Base-by-base conservation (phyloP, 305 asterid genomes). In the Fraxinus paxiana region DNA sequence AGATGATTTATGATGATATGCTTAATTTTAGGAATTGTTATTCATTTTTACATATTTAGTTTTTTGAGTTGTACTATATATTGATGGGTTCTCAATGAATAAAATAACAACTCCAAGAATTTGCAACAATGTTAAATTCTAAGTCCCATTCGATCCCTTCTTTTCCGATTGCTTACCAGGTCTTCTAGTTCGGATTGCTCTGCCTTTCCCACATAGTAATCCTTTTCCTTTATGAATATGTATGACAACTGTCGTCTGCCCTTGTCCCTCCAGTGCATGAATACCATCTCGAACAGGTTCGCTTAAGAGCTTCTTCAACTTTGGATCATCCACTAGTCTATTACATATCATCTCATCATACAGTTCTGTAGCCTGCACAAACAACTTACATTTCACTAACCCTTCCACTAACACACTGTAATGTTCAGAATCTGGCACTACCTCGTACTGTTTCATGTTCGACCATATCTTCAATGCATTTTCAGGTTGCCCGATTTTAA, bases 401-500 rank as follows among this genome's bases (percentile, higher is more conserved):
- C 98, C 97, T 83, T 86, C 85, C 82, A 96, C 92, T 89, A 92
- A 75, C 61, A 88, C 24, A 73, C 78, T 24, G 41, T 89, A 92
- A 83, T 87, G 95, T 79, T 37, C 84, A 72, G 78, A 73, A 82
- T 88, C 91, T 12, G 92, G 94, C 67, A 87, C 80, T 20, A 94
- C 85, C 41, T 46, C 86, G 41, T 87, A 88, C 48, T 76, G 83
- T 81, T 82, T 83, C 97, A 92, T 91, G 79, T 86, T 90, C 22
- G 65, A 77, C 98, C 97, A 94, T 69, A 92, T 80, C 84, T 41
- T 89, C 71, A 91, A 48, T 10, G 94, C 97, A 86, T 85, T 85
- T 83, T 91, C 96, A 37, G 89, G 89, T 76, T 89, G 85, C 51
- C 84, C 89, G 79, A 73, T 30, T 81, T 84, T 86, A 76, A 94